Percentiles rank a stretch among this genome's conserved stretches.
Evolutionary conservation across 31 red algal genomes (phyloP).

Genomic region (Porphyra umbilicalis): DNA sequence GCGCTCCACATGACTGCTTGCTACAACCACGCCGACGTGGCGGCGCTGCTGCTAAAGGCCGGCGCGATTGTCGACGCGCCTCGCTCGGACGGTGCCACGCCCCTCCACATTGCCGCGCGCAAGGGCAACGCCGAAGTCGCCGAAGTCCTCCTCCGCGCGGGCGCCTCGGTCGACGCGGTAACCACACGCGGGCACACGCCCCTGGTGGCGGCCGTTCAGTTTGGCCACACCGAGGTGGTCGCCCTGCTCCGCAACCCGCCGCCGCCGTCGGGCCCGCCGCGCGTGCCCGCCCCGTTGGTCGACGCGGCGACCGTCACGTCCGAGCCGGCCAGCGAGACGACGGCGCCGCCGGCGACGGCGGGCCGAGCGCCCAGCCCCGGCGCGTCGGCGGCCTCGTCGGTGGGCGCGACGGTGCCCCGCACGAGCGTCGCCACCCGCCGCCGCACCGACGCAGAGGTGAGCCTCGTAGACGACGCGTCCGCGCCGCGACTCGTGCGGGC

Average conservation of each 20-base stretch:
- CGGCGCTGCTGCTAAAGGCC: not conserved
- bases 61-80: not conserved
- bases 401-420: not conserved
- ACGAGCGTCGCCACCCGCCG: not conserved
- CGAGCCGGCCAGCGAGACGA: not conserved
- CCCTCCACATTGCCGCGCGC: not conserved
- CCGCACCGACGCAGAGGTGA: not conserved
- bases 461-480: not conserved
- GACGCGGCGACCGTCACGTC: not conserved
- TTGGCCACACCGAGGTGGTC: not conserved
- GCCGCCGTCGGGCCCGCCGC: too few relatives aligned
- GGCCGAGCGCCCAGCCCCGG: not conserved
- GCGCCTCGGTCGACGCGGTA: not conserved
- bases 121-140: not conserved
- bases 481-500: not conserved
- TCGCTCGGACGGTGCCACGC: not conserved
- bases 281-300: too few relatives aligned
- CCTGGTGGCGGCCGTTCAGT: not conserved
- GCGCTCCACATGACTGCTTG: not conserved
- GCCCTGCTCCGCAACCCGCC: not conserved
- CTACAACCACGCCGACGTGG: not conserved
- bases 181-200: not conserved
- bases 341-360: not conserved
- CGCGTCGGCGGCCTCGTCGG: not conserved
- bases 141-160: not conserved